Evolutionary conservation across 257 asterid species (phyloP), one percentile per base, ranked within the genome.

Genomic region (Galeopsis tetrahit): DNA sequence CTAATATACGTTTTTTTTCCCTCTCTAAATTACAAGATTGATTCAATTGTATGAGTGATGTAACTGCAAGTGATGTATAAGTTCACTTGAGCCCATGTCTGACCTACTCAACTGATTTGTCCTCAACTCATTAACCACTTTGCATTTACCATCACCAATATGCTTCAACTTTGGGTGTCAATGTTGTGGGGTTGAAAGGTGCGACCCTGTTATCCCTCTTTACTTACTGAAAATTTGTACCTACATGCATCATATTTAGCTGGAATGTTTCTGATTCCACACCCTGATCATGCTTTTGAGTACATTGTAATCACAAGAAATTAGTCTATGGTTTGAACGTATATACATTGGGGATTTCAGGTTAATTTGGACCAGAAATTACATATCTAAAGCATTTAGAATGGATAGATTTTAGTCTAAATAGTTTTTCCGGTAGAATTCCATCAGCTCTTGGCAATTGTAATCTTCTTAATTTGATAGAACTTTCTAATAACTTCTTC

Each of bases 271-370:
- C 97, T 59, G 79, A 81, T 81, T 38, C 92, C 78, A 83, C 86
- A 11, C 96, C 96, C 38, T 93, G 98, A 74, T 87, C 90, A 1
- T 93, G 98, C 97, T 5, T 64, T 56, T 96, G 98, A 2, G 90
- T 93, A 2, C 77, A 66, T n/a, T 93, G 98, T 69, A 82, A 77
- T 75, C 71, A 5, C 48, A 61, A 62, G 42, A 67, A 11, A 80
- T 15, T 58, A 55, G 86, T 93, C 51, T 66, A 59, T 51, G 78
- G 58, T 35, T 64, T 93, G 73, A 80, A 84, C 77, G 80, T 93
- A 48, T 78, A 88, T 11, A 58, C 72, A 63, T 68, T 71, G 59
- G 92, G 75, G 11, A 82, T 93, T 71, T 82, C 96, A 5, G 98
- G 97, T 51, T 81, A 73, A 21, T 43, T 93, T 11, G 94, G 93